A percentile compares a stretch with the other conserved stretches of the same genome.
Evolutionary conservation across 176 grass and related monocot species (phyloP).

Genomic region (Aegilops speltoides): DNA sequence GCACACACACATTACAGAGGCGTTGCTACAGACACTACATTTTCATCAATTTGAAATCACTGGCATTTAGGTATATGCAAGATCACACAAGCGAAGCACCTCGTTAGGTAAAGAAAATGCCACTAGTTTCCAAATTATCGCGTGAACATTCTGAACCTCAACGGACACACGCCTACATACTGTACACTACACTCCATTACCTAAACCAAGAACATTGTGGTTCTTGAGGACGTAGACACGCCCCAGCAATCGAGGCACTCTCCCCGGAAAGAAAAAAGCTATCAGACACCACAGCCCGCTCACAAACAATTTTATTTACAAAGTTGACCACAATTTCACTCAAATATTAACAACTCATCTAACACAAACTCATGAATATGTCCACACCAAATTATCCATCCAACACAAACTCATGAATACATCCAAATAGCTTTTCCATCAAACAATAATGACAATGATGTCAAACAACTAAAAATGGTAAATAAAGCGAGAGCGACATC

Average conservation of each 20-base stretch:
- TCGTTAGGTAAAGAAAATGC: background rate
- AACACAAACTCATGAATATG: background rate
- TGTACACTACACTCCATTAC: background rate
- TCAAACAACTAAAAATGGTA: background rate
- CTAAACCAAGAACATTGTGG: background rate
- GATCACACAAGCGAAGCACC: background rate
- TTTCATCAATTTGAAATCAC: background rate
- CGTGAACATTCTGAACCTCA: background rate
- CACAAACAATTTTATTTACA: background rate
- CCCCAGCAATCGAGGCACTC: background rate
- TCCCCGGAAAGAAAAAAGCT: background rate
- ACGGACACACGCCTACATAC: background rate
- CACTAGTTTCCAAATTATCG: background rate
- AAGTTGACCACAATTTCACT: background rate
- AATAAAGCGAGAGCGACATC: background rate
- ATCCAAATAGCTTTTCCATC: background rate
- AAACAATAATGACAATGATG: background rate
- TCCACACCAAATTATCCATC: background rate
- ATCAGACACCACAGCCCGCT: background rate
- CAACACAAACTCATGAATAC: background rate
- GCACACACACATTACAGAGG: background rate
- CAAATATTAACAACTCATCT: background rate
- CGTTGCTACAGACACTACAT: conserved; percentile 20
- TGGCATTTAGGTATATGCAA: background rate
- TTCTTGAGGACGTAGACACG: background rate